A percentile compares a stretch with the other conserved stretches of the same genome.
phyloP scores from a whole-genome alignment of 148 eudicot genomes.

The Rhododendron kiyosumense region DNA sequence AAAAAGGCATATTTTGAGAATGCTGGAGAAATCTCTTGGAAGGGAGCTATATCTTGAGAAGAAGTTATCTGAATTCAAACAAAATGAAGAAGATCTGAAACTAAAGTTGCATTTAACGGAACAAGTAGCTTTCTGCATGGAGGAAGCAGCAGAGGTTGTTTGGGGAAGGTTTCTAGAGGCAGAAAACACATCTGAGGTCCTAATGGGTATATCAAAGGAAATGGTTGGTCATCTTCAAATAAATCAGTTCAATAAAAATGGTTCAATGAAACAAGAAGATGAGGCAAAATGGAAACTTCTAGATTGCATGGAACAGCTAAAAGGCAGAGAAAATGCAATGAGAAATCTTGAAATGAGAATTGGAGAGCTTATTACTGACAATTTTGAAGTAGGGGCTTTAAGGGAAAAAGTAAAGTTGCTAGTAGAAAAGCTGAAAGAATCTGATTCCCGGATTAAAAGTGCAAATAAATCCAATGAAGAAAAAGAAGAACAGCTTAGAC shows the following conservation, averaged over 20 bases:
- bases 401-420: conserved; percentile 46
- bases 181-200: conserved; percentile 63
- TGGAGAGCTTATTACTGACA: conserved; percentile 26
- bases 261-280: conserved; percentile 51
- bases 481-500: conserved; percentile 40
- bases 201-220: conserved; percentile 63
- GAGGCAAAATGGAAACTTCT: conserved; percentile 44
- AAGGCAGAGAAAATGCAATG: conserved; percentile 29
- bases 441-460: conserved; percentile 32
- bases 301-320: conserved; percentile 31
- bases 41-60: conserved; percentile 72
- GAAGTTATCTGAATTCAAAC: conserved; percentile 44
- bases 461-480: conserved; percentile 39
- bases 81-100: conserved; percentile 65
- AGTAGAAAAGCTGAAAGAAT: conserved; percentile 40
- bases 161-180: conserved; percentile 76
- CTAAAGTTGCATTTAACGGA: conserved; percentile 49
- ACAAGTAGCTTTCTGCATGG: conserved; percentile 49
- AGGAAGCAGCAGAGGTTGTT: conserved; percentile 61
- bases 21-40: conserved; percentile 73
- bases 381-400: conserved; percentile 29
- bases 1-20: conserved; percentile 52
- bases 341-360: conserved; percentile 26
- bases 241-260: conserved; percentile 41
- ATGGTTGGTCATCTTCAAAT: conserved; percentile 43